Evolutionary conservation across 1,139 yeast species (phyloP), one percentile per base, ranked within the genome.

Genomic region (Suhomyces wounanorum): DNA sequence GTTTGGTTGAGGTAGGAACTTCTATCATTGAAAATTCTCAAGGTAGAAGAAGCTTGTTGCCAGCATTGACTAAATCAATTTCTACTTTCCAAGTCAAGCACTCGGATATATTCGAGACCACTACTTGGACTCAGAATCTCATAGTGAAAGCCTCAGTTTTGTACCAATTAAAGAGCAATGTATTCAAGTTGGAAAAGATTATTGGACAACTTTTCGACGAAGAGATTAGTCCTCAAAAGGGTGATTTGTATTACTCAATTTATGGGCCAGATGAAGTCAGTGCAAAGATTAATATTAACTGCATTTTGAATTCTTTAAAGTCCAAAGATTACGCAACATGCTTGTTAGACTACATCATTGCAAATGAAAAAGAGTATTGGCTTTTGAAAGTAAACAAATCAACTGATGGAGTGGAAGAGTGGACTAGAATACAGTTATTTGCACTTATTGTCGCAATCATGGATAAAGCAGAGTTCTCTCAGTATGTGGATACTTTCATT

Each of bases 41-140:
- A 49, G 85, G 89, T 0, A 80, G 97, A 66, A 80, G 96, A 57
- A 77, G 88, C 11, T 68, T 91, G 13, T 68, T 89, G 26, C 94
- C 96, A 0, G 61, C 77, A 0, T 65, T 90, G 23, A 74, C 87
- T 3, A 64, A 63, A 30, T 61, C 69, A 18, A 55, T 87, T 10
- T 71, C 77, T 3, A 61, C 65, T 3, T 78, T 70, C 53, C 85
- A 81, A 58, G 51, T 72, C 2, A 52, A 58, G 1, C 50, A 66
- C 28, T 55, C 64, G 0, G 57, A 55, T 0, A 53, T 54, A 1
- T 79, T 83, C 55, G 80, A 75, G 40, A 61, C 66, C 13, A 64
- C 76, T 11, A 40, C 52, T 0, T 88, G 95, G 89, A 56, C 87
- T 0, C 74, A 80, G 2, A 72, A 75, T n/a, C 59, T 85, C 1